These are phyloP conservation scores for Stephania yunnanensis DNA, from an alignment of 164 flowering plant genomes.

Conservation along the genomic window DNA sequence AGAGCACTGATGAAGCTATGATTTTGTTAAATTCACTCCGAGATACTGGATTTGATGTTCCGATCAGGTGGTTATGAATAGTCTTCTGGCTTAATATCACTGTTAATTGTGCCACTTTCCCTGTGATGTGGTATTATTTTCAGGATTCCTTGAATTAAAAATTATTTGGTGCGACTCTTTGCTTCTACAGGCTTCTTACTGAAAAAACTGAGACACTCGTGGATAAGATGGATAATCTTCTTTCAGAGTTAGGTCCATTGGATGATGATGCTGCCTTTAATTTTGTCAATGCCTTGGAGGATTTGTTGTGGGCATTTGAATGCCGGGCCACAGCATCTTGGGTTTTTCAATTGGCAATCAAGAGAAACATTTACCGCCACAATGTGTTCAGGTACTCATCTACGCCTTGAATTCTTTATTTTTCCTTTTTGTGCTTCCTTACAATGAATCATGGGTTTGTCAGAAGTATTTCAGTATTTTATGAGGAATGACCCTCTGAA, in stretches of 20 bases:
- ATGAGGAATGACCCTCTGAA: neutral
- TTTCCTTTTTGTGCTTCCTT: neutral
- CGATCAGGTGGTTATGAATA: constrained; percentile 49
- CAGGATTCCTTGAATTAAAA: neutral
- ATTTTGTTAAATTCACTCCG: constrained; percentile 54
- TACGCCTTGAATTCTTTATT: neutral
- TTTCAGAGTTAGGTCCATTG: constrained; percentile 49
- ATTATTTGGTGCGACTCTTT: neutral
- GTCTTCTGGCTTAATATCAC: neutral
- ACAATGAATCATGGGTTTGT: neutral
- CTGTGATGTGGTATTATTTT: neutral
- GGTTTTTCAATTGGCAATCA: constrained; percentile 88
- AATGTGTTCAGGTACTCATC: constrained; percentile 64
- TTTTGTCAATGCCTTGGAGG: constrained; percentile 85
- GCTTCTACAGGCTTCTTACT: constrained; percentile 60
- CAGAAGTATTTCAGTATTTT: neutral
- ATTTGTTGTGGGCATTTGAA: constrained; percentile 94
- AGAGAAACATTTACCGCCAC: constrained; percentile 56
- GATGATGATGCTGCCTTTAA: constrained; percentile 85
- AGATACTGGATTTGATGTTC: constrained; percentile 78
- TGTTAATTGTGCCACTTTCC: neutral
- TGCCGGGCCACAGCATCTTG: constrained; percentile 90
- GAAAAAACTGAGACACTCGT: constrained; percentile 56
- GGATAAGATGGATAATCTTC: constrained; percentile 49
- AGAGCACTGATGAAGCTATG: constrained; percentile 49